Evolutionary conservation across 257 asterid species (phyloP).

Genomic region (Lithospermum erythrorhizon): DNA sequence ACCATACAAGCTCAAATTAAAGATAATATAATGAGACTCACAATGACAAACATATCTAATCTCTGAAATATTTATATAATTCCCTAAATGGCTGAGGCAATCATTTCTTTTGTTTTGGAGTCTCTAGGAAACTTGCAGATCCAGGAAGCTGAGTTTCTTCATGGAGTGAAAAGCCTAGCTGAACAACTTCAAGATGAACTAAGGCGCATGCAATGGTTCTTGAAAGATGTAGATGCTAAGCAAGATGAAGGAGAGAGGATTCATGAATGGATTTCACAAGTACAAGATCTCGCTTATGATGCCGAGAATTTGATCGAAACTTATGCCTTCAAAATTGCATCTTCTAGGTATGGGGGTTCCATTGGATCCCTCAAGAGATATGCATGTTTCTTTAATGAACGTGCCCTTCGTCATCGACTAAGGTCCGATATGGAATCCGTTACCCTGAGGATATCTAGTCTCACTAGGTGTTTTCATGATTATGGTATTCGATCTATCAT

Average conservation of each 20-base stretch:
- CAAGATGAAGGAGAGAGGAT: neutral
- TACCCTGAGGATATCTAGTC: neutral
- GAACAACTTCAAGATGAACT: neutral
- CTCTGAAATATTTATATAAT: too few species aligned
- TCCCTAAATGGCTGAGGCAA: too few species aligned
- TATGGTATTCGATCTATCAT: neutral
- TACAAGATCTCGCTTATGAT: neutral
- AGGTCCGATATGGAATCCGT: neutral
- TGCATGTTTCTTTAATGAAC: too few species aligned
- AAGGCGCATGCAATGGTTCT: neutral
- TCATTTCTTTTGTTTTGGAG: neutral
- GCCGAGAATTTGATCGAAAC: too few species aligned
- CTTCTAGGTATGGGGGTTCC: too few species aligned
- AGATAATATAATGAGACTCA: too few species aligned
- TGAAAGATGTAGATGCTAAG: neutral
- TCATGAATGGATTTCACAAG: neutral
- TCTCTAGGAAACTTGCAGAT: neutral
- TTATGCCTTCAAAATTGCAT: too few species aligned
- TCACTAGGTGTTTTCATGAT: neutral
- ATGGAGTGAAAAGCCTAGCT: neutral
- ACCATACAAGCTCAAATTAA: too few species aligned
- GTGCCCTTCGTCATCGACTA: too few species aligned
- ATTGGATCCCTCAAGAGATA: too few species aligned
- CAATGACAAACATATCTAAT: too few species aligned
- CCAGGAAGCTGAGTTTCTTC: too few species aligned